Percentiles rank a stretch among this genome's conserved stretches.
Conservation (phyloP, 768 basidiomycete genomes). For the Pulveroboletus sp. region DNA sequence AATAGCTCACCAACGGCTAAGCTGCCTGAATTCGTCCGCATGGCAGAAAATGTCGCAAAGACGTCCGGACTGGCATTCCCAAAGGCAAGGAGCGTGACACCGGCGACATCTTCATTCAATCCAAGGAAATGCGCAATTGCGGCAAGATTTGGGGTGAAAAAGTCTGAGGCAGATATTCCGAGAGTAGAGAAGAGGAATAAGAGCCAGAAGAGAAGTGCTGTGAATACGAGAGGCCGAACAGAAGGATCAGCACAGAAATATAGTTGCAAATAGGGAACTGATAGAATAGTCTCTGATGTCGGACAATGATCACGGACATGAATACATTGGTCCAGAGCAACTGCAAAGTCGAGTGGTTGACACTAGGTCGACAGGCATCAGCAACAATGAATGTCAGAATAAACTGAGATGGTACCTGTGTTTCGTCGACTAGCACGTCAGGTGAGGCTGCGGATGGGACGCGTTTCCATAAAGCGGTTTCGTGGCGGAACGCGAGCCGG, state of each 20-base stretch:
- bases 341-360: conserved; percentile 52
- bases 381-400: background rate
- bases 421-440: background rate
- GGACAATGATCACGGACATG: conserved; percentile 60
- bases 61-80: conserved; percentile 97
- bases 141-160: conserved; percentile 94
- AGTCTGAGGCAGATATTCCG: conserved; percentile 92
- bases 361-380: conserved; percentile 43
- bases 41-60: conserved; percentile 92
- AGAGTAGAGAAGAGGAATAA: conserved; percentile 93
- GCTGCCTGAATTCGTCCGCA: conserved; percentile 79
- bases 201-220: conserved; percentile 69
- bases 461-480: conserved; percentile 10
- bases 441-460: background rate
- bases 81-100: conserved; percentile 95
- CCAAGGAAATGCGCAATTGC: conserved; percentile 84
- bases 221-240: conserved; percentile 57
- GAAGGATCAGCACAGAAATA: conserved; percentile 66
- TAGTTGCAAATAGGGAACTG: conserved; percentile 58
- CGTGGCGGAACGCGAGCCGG: background rate
- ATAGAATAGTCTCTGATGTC: conserved; percentile 57
- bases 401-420: conserved; percentile 4
- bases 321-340: conserved; percentile 50
- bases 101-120: conserved; percentile 88
- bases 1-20: conserved; percentile 93